Evolutionary conservation across 768 basidiomycete genomes (phyloP).

Genomic region (Tylopilus plumbeoviolaceoides): DNA sequence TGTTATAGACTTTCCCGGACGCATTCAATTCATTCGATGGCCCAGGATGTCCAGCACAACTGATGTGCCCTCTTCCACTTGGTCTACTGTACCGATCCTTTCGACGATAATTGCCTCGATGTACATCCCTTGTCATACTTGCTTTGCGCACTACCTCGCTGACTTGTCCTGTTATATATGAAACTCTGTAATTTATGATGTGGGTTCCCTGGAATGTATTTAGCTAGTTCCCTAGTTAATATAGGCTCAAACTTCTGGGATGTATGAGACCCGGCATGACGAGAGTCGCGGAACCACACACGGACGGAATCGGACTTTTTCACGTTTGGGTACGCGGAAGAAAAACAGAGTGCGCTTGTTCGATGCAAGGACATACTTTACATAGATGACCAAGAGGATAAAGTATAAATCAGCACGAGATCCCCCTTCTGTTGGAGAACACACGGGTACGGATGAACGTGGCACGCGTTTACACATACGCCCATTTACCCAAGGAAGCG

Average conservation of each 20-base stretch:
- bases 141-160: conserved; percentile 4
- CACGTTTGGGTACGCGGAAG: background rate
- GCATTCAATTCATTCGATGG: background rate
- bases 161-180: background rate
- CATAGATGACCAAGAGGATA: conserved; percentile 5
- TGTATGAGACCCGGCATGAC: background rate
- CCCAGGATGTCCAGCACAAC: conserved; percentile 1
- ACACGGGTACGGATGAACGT: background rate
- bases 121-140: background rate
- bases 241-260: background rate
- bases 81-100: conserved; percentile 10
- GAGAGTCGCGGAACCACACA: background rate
- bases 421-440: background rate
- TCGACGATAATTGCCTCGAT: conserved; percentile 1
- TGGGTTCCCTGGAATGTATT: conserved; percentile 12
- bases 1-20: conserved; percentile 3
- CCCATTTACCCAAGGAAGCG: conserved; percentile 35
- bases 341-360: background rate
- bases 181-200: conserved; percentile 1
- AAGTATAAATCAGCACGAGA: conserved; percentile 1
- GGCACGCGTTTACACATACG: conserved; percentile 30
- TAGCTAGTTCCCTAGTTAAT: conserved; percentile 2
- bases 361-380: background rate
- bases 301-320: background rate
- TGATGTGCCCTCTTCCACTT: background rate